Evolutionary conservation across 1,284 basidiomycete species (phyloP), one percentile per base, ranked within the genome.

Genomic region (Abortiporus biennis): DNA sequence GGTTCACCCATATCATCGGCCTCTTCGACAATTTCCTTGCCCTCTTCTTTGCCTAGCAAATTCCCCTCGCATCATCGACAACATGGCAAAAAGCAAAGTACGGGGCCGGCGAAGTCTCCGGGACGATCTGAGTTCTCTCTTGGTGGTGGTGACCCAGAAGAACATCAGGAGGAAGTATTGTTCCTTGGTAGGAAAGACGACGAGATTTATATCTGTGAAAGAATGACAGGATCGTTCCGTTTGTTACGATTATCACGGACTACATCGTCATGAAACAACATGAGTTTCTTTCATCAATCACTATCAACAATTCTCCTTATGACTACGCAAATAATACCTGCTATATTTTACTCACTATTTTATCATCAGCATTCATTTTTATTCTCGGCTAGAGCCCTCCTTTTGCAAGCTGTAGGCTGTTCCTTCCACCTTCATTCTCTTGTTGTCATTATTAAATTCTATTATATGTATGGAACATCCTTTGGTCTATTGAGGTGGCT

Each of bases 131-230:
- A 85, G 46, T 74, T 73, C 48, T 52, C 54, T 32, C 57, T 67
- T n/a, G 48, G 63, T 8, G 62, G 65, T 24, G 81, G 84, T 42
- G 54, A 62, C 13, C 80, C 83, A 41, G 53, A 62, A 22, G 82
- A 84, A 25, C 54, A 57, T 44, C 66, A 69, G 20, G 82, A 89
- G 44, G 87, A 88, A 55, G 75, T 90, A 12, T 61, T 89, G 39
- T 88, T 82, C 60, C 68, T 90, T 23, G 86, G 86, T 42, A 72
- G 86, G 48, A 78, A 75, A 48, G 73, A 75, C 33, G 76, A 90
- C 53, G 76, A 80, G 44, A 74, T 89, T 44, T 90, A 88, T 55
- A 67, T 89, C 41, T 90, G 87, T 55, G 87, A 90, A 67, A 73
- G 82, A 54, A 82, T 78, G 54, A 65, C 72, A 42, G 74, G 71